Base-by-base conservation (phyloP, 1,139 yeast genomes). In the Lodderomyces pseudojiufengensis region DNA sequence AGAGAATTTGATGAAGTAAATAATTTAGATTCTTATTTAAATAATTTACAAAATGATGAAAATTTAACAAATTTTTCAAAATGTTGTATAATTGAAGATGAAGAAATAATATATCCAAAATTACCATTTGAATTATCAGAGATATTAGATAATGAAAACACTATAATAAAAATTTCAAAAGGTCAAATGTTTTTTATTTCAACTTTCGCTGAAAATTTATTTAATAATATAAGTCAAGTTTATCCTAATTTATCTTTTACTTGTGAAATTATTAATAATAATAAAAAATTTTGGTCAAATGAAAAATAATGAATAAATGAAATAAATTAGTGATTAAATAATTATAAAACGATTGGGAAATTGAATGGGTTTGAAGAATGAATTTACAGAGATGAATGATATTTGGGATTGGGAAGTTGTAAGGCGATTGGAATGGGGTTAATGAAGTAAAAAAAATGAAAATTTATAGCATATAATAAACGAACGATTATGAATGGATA, bases 121-220 rank as follows among this genome's bases (percentile, higher is more conserved):
- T 50, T 56, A 36, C 76, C 63, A 32, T 46, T 36, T 42, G 50
- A 48, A 41, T 60, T 73, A 14, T 51, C 56, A 1, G 63, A 60
- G 8, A 63, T 73, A n/a, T 55, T 82, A 15, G 46, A 50, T 2
- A 50, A 57, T 29, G 71, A 70, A 39, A 78, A 80, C 7, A 52
- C 55, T 13, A 64, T 88, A 31, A 80, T 81, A 24, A 73, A 74
- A 47, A 32, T 32, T 14, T 30, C 35, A 8, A 24, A 26, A 24
- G 87, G 94, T n/a, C 97, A 90, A 60, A 59, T 85, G 12, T 87
- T 85, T 53, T 90, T 90, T 65, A 87, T 88, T 41, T 71, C 76
- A 50, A 77, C 86, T 15, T 88, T 84, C 70, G 97, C 95, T 8
- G 78, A 71, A 46, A 81, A 80, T 36, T 75, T 87, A 53, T 90